Conservation (phyloP, 352 stramenopile species). For the Phytopythium aichiense region DNA sequence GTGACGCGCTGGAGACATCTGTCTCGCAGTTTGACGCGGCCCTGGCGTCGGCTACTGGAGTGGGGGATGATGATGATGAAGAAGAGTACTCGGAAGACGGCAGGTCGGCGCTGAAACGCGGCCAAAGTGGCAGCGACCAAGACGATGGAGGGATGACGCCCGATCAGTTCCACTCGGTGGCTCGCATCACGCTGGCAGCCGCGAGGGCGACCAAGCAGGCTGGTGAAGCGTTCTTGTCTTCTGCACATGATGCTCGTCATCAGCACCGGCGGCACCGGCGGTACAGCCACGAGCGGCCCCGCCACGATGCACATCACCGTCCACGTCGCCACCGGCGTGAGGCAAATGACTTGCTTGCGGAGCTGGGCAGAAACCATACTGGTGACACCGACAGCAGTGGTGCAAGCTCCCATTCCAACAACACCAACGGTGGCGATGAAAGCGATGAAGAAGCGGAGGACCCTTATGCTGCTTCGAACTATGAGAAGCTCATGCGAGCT, state of each 20-base stretch:
- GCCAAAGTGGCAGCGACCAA: conserved; percentile 7
- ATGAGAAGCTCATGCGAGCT: conserved; percentile 53
- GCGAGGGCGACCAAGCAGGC: conserved; percentile 47
- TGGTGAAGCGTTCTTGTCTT: conserved; percentile 53
- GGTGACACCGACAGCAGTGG: not conserved
- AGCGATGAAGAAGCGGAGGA: conserved; percentile 25
- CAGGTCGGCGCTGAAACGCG: not conserved
- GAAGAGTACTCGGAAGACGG: not conserved
- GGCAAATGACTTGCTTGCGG: conserved; percentile 3
- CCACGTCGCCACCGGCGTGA: conserved; percentile 1
- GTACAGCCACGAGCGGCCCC: not conserved
- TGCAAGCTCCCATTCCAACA: not conserved
- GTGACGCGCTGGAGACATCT: conserved; percentile 43
- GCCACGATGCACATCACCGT: not conserved
- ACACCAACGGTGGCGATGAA: conserved; percentile 9
- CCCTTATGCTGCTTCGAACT: conserved; percentile 56
- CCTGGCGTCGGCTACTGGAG: conserved; percentile 36
- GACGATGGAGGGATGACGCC: conserved; percentile 29
- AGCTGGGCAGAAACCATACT: not conserved
- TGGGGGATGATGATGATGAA: not conserved
- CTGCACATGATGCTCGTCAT: conserved; percentile 26
- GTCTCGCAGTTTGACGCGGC: conserved; percentile 49
- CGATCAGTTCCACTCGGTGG: conserved; percentile 54
- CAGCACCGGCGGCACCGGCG: conserved; percentile 1
- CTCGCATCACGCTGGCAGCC: conserved; percentile 63